These are phyloP conservation scores for Exophiala spinifera DNA, from an alignment of 2,329 filamentous ascomycete genomes.

Conservation along the genomic window DNA sequence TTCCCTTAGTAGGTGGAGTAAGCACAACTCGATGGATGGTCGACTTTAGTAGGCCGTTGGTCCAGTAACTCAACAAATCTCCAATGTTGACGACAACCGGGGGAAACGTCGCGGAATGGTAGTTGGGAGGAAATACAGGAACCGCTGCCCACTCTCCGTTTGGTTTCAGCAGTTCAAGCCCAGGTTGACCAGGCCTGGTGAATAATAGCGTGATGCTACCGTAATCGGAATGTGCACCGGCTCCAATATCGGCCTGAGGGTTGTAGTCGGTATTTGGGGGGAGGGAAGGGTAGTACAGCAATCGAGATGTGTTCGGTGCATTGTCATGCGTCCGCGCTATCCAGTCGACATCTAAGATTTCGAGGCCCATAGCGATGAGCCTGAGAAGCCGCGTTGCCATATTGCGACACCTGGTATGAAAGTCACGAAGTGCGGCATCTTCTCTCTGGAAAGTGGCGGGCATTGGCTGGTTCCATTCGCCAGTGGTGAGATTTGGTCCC, in stretches of 20 bases:
- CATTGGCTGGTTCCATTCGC: conserved; percentile 68
- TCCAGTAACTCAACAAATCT: conserved; percentile 79
- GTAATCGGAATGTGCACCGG: conserved; percentile 22
- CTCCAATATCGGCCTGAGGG: conserved; percentile 27
- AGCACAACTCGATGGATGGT: conserved; percentile 90
- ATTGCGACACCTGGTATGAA: conserved; percentile 66
- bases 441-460: conserved; percentile 61
- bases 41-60: conserved; percentile 76
- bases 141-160: conserved; percentile 62
- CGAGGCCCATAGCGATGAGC: conserved; percentile 76
- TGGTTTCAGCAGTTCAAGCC: conserved; percentile 73
- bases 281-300: conserved; percentile 14
- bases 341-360: conserved; percentile 45
- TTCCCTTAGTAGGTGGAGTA: conserved; percentile 37
- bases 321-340: conserved; percentile 29
- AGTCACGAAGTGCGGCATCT: conserved; percentile 57
- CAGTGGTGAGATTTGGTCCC: conserved; percentile 57
- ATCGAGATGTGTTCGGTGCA: conserved; percentile 4
- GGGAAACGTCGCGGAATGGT: conserved; percentile 45
- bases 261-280: conserved; percentile 6
- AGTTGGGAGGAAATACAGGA: conserved; percentile 60
- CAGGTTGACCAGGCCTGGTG: conserved; percentile 77
- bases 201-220: conserved; percentile 70
- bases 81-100: conserved; percentile 69
- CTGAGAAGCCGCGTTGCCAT: conserved; percentile 71